A percentile compares a stretch with the other conserved stretches of the same genome.
Evolutionary conservation across 176 grass and related monocot genomes (phyloP).

Genomic region (Oryza officinalis): DNA sequence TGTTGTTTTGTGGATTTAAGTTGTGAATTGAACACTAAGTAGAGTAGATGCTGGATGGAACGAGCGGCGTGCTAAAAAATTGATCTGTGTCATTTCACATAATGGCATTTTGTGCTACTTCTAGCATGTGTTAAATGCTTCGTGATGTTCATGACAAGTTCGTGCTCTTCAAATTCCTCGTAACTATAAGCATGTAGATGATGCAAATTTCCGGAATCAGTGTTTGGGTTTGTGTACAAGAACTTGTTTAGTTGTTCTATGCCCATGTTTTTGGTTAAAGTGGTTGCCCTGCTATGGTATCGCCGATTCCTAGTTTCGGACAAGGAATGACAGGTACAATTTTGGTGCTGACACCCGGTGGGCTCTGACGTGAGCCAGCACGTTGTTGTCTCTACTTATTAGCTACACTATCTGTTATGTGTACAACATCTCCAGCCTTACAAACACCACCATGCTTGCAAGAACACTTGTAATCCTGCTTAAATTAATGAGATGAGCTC

Average conservation of each 20-base stretch:
- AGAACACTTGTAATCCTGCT: too few relatives aligned
- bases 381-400: not conserved
- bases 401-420: not conserved
- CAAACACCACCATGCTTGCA: too few relatives aligned
- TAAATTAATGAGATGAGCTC: too few relatives aligned
- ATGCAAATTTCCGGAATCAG: not conserved
- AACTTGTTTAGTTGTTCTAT: not conserved
- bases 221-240: not conserved
- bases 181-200: too few relatives aligned
- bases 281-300: not conserved
- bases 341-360: not conserved
- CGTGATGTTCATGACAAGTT: not conserved
- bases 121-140: not conserved
- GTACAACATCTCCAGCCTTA: not conserved
- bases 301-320: not conserved
- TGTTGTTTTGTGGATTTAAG: not conserved
- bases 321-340: not conserved
- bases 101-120: not conserved
- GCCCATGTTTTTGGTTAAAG: not conserved
- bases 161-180: not conserved
- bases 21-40: not conserved
- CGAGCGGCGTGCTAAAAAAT: not conserved
- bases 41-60: not conserved
- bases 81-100: not conserved
- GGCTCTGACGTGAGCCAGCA: not conserved